phyloP scores from a whole-genome alignment of 2,329 filamentous ascomycete genomes.

The Lasiodiplodia sp. region DNA sequence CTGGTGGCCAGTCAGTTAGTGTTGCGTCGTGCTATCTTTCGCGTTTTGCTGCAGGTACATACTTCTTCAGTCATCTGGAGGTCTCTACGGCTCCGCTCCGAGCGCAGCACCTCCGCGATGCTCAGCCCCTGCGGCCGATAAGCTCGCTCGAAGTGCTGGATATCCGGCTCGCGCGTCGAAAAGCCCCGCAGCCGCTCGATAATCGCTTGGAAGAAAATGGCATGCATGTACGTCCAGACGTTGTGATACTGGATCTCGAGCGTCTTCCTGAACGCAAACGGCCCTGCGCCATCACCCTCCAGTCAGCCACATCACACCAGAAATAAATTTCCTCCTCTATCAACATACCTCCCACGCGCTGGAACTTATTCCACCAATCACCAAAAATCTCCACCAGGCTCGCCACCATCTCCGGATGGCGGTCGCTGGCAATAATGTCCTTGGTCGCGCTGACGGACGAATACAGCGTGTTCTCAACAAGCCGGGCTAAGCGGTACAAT shows the following conservation, averaged over 20 bases:
- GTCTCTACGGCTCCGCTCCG: conserved; percentile 10
- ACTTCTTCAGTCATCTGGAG: conserved; percentile 5
- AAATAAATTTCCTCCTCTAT: background rate
- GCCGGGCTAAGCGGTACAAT: background rate
- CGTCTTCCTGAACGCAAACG: background rate
- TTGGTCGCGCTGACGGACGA: conserved; percentile 4
- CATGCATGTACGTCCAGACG: conserved; percentile 10
- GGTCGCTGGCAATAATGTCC: conserved; percentile 2
- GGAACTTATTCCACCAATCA: conserved; percentile 22
- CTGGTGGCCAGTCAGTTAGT: background rate
- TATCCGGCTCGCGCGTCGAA: background rate
- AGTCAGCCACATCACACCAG: background rate
- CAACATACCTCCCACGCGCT: background rate
- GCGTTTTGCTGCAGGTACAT: background rate
- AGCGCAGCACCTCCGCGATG: conserved; percentile 1
- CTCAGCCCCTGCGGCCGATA: conserved; percentile 7
- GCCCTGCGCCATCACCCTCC: background rate
- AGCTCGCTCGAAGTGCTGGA: background rate
- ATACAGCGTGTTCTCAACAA: conserved; percentile 4
- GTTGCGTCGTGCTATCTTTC: too few species aligned
- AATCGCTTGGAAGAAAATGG: conserved; percentile 6
- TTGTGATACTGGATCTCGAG: conserved; percentile 21
- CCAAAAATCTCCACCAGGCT: conserved; percentile 2
- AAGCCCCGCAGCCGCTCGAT: conserved; percentile 6
- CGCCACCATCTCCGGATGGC: conserved; percentile 6